These are phyloP conservation scores for Cryptococcus sp. DNA, from an alignment of 1,284 basidiomycete species.

Conservation along the genomic window DNA sequence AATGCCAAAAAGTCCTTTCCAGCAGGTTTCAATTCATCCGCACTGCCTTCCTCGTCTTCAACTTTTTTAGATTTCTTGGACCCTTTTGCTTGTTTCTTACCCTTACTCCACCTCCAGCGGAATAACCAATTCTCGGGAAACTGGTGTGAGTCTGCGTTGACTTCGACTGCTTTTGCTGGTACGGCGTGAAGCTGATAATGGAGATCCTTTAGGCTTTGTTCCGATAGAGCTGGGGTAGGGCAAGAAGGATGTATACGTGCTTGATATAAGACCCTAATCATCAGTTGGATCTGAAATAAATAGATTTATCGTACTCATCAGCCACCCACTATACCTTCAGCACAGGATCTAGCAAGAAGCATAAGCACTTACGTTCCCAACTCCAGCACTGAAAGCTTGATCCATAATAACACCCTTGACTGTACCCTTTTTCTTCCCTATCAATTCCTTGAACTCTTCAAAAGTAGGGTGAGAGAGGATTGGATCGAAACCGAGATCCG, in stretches of 20 bases:
- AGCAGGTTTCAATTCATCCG: conserved; percentile 26
- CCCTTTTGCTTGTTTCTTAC: conserved; percentile 56
- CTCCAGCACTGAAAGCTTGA: conserved; percentile 73
- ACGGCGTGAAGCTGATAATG: conserved; percentile 60
- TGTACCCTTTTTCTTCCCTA: conserved; percentile 62
- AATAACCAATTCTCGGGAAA: conserved; percentile 59
- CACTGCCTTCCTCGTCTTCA: conserved; percentile 5
- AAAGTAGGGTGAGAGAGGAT: conserved; percentile 65
- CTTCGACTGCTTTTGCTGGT: conserved; percentile 62
- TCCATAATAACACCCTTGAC: conserved; percentile 75
- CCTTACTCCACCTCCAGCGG: conserved; percentile 59
- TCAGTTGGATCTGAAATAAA: background rate
- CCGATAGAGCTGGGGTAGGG: conserved; percentile 58
- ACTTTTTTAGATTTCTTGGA: conserved; percentile 12
- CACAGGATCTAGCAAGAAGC: background rate
- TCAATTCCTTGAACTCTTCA: conserved; percentile 55
- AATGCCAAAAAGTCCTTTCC: conserved; percentile 52
- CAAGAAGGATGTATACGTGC: conserved; percentile 70
- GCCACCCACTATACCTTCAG: conserved; percentile 58
- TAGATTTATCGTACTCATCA: conserved; percentile 52
- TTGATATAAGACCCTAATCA: conserved; percentile 67
- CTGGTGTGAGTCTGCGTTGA: conserved; percentile 64
- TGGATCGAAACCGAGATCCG: conserved; percentile 70
- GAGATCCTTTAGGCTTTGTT: conserved; percentile 55
- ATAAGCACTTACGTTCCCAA: conserved; percentile 59